phyloP scores from a whole-genome alignment of 495 filamentous ascomycete genomes.

The Aspergillus diversus region DNA sequence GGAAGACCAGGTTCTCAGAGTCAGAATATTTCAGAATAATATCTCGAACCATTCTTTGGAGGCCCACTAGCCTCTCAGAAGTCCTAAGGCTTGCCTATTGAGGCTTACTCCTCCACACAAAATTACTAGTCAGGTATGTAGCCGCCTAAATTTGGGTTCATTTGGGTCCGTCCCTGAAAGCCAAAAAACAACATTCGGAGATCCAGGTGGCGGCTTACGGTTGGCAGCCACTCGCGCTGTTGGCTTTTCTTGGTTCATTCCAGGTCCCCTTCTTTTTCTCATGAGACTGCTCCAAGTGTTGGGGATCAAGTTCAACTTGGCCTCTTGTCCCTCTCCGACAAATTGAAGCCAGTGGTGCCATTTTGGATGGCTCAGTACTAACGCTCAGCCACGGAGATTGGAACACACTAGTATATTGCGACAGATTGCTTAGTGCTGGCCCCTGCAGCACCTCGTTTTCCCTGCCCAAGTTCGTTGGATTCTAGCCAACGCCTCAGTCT shows the following conservation, averaged over 20 bases:
- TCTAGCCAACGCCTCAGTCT: background rate
- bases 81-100: too few relatives aligned
- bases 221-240: background rate
- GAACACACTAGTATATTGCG: background rate
- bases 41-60: too few relatives aligned
- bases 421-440: background rate
- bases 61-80: too few relatives aligned
- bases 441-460: background rate
- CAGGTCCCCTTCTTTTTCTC: background rate
- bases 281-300: background rate
- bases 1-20: too few relatives aligned
- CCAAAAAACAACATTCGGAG: background rate
- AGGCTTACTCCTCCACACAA: too few relatives aligned
- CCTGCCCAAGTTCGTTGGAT: background rate
- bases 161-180: too few relatives aligned
- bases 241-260: background rate
- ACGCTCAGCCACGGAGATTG: too few relatives aligned
- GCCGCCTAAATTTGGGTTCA: too few relatives aligned
- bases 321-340: background rate
- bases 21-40: too few relatives aligned
- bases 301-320: background rate
- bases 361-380: background rate
- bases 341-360: background rate
- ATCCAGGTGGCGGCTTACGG: slow-evolving; percentile 13
- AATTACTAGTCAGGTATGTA: too few relatives aligned